Evolutionary conservation across 148 eudicot species (phyloP).

Genomic region (Silene conica): DNA sequence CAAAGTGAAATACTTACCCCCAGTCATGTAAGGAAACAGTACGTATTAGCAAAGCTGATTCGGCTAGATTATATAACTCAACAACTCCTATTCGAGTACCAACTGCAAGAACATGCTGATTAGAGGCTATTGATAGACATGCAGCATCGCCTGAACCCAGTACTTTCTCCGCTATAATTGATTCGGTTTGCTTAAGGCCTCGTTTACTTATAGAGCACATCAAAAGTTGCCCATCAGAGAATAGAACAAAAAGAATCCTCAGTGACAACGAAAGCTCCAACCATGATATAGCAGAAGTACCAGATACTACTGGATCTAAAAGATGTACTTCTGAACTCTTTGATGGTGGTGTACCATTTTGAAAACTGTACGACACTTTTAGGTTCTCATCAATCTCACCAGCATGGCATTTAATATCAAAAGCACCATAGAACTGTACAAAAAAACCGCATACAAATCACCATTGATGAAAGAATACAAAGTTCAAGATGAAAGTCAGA

Average conservation of each 20-base stretch:
- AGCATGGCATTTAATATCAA: conserved; percentile 42
- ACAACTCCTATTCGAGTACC: conserved; percentile 83
- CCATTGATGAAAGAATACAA: not conserved
- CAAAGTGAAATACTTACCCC: conserved; percentile 58
- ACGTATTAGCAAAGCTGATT: conserved; percentile 63
- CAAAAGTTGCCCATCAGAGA: conserved; percentile 68
- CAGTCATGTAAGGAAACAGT: conserved; percentile 70
- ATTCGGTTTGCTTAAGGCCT: conserved; percentile 72
- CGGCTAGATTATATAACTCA: conserved; percentile 77
- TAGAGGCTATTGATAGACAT: conserved; percentile 73
- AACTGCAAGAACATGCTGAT: conserved; percentile 88
- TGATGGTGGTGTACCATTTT: conserved; percentile 54
- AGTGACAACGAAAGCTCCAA: conserved; percentile 58
- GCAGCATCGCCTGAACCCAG: conserved; percentile 75
- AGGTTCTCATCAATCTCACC: conserved; percentile 38
- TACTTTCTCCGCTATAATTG: conserved; percentile 62
- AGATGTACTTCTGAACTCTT: conserved; percentile 33
- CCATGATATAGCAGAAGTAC: conserved; percentile 44
- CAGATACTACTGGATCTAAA: conserved; percentile 32
- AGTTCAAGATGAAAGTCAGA: not conserved
- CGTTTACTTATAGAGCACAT: conserved; percentile 77
- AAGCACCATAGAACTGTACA: conserved; percentile 83
- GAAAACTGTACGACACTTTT: conserved; percentile 29
- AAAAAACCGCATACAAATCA: conserved; percentile 14
- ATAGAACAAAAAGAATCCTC: conserved; percentile 61